phyloP scores from a whole-genome alignment of 768 basidiomycete genomes.

The Lactarius hengduanensis region DNA sequence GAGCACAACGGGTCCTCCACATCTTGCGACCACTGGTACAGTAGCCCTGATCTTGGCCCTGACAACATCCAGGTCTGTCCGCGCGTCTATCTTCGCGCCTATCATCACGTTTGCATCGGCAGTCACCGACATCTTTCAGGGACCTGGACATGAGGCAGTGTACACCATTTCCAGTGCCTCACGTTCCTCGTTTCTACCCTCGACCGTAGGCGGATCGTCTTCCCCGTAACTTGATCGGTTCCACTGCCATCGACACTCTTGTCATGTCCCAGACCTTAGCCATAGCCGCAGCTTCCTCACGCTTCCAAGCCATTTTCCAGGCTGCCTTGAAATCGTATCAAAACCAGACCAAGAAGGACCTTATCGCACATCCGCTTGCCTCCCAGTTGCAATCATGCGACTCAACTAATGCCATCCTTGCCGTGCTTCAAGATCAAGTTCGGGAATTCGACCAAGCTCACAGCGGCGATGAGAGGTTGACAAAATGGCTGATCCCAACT shows the following conservation, averaged over 20 bases:
- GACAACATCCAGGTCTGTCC: no score
- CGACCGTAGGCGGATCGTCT: no score
- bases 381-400: neutral
- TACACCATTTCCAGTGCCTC: no score
- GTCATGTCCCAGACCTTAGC: neutral
- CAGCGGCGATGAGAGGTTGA: neutral
- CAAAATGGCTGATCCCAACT: neutral
- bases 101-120: no score
- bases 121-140: no score
- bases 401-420: neutral
- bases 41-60: no score
- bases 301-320: neutral
- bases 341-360: neutral
- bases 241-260: neutral
- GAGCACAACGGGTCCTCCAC: no score
- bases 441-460: neutral
- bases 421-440: neutral
- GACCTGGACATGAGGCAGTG: no score
- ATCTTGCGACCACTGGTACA: no score
- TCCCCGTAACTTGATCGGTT: neutral
- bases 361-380: neutral
- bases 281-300: neutral
- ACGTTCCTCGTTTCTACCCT: no score
- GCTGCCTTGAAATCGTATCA: neutral
- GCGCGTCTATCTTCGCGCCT: no score